Evolutionary conservation across 257 asterid genomes (phyloP), one percentile per base, ranked within the genome.

Genomic region (Vinca minor): DNA sequence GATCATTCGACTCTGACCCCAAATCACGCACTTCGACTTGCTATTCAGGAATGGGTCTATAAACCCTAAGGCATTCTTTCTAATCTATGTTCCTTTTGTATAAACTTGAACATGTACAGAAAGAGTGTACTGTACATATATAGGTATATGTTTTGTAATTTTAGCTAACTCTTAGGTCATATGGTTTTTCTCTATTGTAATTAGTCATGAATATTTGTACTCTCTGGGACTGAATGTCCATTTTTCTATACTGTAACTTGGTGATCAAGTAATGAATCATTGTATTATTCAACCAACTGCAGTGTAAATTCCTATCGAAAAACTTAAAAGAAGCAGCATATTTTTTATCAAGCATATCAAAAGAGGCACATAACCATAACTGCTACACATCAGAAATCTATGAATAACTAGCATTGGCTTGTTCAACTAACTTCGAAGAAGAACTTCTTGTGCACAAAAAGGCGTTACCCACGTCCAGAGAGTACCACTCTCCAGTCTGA

Each of bases 41-140:
- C 83, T 55, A 88, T 88, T 76, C 86, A 78, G 69, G 95, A 88
- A 47, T 91, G 96, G 98, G 69, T 86, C 42, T 77, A 82, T 75
- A 73, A 81, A 79, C 69, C 79, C 48, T 67, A 42, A 78, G 20
- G 36, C 21, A 53, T 31, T 39, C 9, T 14, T 4, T 26, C 42
- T 13, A 42, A 26, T 56, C 21, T 31, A 28, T 41, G 53, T 41
- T 46, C 34, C 28, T 20, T 62, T 53, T 14, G 41, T 45, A 29
- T 63, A n/a, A n/a, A 21, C 41, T 67, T 9, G 44, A 11, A 54
- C 67, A 28, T 59, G 71, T 59, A 59, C 31, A 49, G 23, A 63
- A 8, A 7, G 7, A 14, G 28, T 42, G 74, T 31, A 42, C 17
- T 42, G 74, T 31, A 42, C 17, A 21, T 29, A 34, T 13, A 55